Conservation (phyloP, 345 rosid genomes). For the Trapa incisa region DNA sequence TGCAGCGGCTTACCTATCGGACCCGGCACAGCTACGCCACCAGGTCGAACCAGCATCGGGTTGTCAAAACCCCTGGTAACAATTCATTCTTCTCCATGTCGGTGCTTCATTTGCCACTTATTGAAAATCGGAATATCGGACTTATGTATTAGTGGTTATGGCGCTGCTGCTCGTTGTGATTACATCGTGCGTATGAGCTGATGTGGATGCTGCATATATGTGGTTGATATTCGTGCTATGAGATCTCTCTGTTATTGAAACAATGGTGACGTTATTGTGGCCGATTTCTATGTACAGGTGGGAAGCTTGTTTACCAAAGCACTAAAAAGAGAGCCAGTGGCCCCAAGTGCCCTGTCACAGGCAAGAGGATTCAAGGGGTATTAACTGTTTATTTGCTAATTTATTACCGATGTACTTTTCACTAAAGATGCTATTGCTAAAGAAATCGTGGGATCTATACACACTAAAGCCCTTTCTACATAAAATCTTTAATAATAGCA, state of each 20-base stretch:
- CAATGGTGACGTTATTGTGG: not conserved
- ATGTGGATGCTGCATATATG: not conserved
- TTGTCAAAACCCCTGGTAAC: constrained; percentile 84
- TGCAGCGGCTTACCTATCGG: constrained; percentile 85
- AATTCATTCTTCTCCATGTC: not conserved
- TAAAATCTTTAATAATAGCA: not conserved
- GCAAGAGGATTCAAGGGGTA: constrained; percentile 94
- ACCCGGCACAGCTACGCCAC: constrained; percentile 92
- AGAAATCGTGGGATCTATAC: no score
- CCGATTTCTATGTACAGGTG: constrained; percentile 30
- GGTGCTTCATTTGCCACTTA: not conserved
- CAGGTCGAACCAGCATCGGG: constrained; percentile 82
- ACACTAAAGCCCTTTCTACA: not conserved
- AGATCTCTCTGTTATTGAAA: not conserved
- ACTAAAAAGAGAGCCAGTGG: constrained; percentile 81
- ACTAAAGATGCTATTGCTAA: not conserved
- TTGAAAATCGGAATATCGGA: not conserved
- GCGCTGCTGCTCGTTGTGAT: not conserved
- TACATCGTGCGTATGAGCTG: not conserved
- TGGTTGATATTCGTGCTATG: not conserved
- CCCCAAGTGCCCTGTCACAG: constrained; percentile 84
- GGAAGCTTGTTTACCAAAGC: constrained; percentile 79
- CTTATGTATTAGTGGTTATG: not conserved
- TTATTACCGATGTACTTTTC: not conserved
- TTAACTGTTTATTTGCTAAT: not conserved